Percentiles rank a stretch among this genome's conserved stretches.
Evolutionary conservation across 2,329 filamentous ascomycete species (phyloP).

Genomic region (Metarhizium rileyi): DNA sequence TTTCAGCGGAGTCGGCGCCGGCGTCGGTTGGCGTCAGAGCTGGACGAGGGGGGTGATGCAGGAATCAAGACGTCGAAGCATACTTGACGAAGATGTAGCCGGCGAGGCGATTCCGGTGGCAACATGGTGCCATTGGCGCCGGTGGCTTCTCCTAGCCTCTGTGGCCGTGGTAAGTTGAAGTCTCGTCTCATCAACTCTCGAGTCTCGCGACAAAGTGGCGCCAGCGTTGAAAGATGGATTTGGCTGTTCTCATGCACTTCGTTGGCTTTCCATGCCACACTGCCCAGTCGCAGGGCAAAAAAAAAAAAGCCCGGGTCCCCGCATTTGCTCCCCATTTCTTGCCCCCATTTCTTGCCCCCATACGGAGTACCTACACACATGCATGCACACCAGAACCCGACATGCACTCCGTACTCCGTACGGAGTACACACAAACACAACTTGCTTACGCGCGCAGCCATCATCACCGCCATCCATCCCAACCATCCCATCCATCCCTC

Average conservation of each 20-base stretch:
- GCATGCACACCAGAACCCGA: no score
- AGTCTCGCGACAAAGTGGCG: slow-evolving; percentile 3
- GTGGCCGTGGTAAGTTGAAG: not conserved
- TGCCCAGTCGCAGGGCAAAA: no score
- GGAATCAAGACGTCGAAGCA: not conserved
- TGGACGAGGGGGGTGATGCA: not conserved
- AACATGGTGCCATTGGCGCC: not conserved
- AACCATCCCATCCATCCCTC: not conserved
- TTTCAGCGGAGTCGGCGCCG: not conserved
- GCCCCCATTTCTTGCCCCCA: not conserved
- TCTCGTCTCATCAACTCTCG: not conserved
- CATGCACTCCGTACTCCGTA: no score
- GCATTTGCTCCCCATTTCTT: not conserved
- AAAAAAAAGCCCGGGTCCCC: slow-evolving; percentile 4
- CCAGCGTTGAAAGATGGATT: slow-evolving; percentile 5
- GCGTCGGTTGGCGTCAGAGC: not conserved
- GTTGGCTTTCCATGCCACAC: no score
- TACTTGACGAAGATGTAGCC: not conserved
- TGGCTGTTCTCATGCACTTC: slow-evolving; percentile 4
- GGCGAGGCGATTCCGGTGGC: not conserved
- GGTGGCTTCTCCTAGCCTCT: slow-evolving; percentile 1
- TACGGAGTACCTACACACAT: no score
- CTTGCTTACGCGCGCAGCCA: no score
- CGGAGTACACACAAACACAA: no score
- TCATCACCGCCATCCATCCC: no score